These are phyloP conservation scores for Conticribra guillardii DNA, from an alignment of 108 stramenopile species.

Conservation along the genomic window DNA sequence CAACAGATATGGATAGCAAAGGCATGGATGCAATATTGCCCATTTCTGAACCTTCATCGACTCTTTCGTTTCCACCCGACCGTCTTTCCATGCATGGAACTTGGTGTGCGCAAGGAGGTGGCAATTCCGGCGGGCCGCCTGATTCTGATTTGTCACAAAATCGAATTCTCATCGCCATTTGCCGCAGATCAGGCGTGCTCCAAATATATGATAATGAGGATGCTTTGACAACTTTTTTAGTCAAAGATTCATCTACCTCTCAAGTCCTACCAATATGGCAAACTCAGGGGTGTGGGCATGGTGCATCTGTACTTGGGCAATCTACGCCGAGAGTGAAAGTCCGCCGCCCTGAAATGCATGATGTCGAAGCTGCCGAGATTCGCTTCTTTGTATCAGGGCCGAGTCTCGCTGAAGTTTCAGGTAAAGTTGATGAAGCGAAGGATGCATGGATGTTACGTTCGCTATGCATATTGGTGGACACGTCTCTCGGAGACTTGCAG, in stretches of 20 bases:
- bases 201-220: constrained; percentile 61
- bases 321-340: constrained; percentile 1
- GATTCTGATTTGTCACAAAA: constrained; percentile 13
- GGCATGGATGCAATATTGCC: no score
- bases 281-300: constrained; percentile 59
- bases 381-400: constrained; percentile 80
- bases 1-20: no score
- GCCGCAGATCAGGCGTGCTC: constrained; percentile 72
- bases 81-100: constrained; percentile 53
- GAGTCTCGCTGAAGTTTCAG: constrained; percentile 20
- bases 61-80: constrained; percentile 48
- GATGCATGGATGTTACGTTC: constrained; percentile 42
- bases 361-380: constrained; percentile 65
- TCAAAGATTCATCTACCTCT: constrained; percentile 16
- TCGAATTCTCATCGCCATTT: constrained; percentile 55
- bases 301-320: constrained; percentile 47
- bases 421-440: constrained; percentile 22
- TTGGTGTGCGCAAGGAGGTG: constrained; percentile 31
- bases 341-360: constrained; percentile 56
- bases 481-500: constrained; percentile 68
- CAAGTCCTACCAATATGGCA: constrained; percentile 58
- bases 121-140: constrained; percentile 2
- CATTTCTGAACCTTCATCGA: constrained; percentile 26
- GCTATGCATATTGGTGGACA: constrained; percentile 74
- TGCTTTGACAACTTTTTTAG: constrained; percentile 3